Base-by-base conservation (phyloP, 73 alveolate genomes). In the Symbiodinium pilosum region DNA sequence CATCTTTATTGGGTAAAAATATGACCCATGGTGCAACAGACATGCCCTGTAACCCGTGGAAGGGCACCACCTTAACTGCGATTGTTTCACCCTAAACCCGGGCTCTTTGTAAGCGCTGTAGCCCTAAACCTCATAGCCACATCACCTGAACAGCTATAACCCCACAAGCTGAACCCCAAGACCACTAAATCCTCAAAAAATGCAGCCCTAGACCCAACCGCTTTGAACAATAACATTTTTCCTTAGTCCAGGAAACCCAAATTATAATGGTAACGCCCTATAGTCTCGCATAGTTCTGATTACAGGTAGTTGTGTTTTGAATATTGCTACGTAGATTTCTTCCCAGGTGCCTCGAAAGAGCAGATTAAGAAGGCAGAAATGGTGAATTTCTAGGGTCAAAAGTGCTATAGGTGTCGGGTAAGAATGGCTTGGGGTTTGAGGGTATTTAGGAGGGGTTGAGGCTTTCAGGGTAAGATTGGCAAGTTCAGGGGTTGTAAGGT, bases 281-380 rank as follows among this genome's bases (percentile, higher is more conserved):
- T 7, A 40, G 26, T 28, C 16, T 40, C 43, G 20, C 12, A 41
- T 41, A 26, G n/a, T 44, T 3, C 43, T 20, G 36, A 4, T 1
- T 21, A 39, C 71, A 41, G n/a, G n/a, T n/a, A n/a, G n/a, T n/a
- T n/a, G n/a, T n/a, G n/a, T n/a, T n/a, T n/a, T n/a, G n/a, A n/a
- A n/a, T n/a, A n/a, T n/a, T n/a, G n/a, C n/a, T n/a, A n/a, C n/a
- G n/a, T n/a, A n/a, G n/a, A n/a, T n/a, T 2, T 34, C 16, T 34
- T 3, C 32, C 4, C 6, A 88, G 95, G 95, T 88, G 95, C 95
- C 83, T 51, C 86, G 41, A 83, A 59, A 64, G 86, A 88, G 95
- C 95, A 88, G 47, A 88, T 88, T 44, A 88, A 88, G 95, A 88
- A 88, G 95, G 95, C 73, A 43, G 73, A 0, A 16, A 16, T 8